These are phyloP conservation scores for Trametes punicea DNA, from an alignment of 768 basidiomycete genomes.

Conservation along the genomic window DNA sequence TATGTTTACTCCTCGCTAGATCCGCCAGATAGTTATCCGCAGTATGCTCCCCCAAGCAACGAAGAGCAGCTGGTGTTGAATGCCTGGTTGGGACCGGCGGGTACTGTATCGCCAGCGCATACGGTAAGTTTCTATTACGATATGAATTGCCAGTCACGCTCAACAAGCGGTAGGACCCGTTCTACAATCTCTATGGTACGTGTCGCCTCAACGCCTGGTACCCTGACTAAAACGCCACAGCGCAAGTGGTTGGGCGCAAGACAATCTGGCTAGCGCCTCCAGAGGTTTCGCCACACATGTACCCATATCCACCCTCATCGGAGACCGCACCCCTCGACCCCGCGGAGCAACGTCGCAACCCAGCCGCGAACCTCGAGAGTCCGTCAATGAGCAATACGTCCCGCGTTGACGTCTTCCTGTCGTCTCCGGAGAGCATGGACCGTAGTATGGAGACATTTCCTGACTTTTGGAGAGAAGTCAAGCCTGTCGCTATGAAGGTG, in stretches of 20 bases:
- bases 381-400: conserved; percentile 80
- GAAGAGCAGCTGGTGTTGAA: conserved; percentile 68
- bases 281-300: conserved; percentile 51
- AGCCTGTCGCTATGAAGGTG: conserved; percentile 55
- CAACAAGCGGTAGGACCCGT: conserved; percentile 69
- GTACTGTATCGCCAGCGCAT: conserved; percentile 86
- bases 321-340: conserved; percentile 11
- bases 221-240: conserved; percentile 36
- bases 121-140: conserved; percentile 50
- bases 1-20: conserved; percentile 72
- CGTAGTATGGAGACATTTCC: conserved; percentile 35
- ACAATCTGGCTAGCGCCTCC: conserved; percentile 92
- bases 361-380: conserved; percentile 37
- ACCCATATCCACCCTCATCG: conserved; percentile 40
- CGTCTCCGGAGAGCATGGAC: conserved; percentile 14
- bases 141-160: conserved; percentile 12
- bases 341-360: conserved; percentile 30
- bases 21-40: conserved; percentile 39
- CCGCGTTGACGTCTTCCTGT: conserved; percentile 71
- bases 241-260: conserved; percentile 86
- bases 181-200: conserved; percentile 86
- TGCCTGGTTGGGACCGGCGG: conserved; percentile 78
- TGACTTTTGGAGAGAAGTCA: conserved; percentile 54
- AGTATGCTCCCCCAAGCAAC: conserved; percentile 63
- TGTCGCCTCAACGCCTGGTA: background rate